A percentile compares a stretch with the other conserved stretches of the same genome.
phyloP scores from a whole-genome alignment of 2,329 filamentous ascomycete species.

The Trichophyton rubrum region DNA sequence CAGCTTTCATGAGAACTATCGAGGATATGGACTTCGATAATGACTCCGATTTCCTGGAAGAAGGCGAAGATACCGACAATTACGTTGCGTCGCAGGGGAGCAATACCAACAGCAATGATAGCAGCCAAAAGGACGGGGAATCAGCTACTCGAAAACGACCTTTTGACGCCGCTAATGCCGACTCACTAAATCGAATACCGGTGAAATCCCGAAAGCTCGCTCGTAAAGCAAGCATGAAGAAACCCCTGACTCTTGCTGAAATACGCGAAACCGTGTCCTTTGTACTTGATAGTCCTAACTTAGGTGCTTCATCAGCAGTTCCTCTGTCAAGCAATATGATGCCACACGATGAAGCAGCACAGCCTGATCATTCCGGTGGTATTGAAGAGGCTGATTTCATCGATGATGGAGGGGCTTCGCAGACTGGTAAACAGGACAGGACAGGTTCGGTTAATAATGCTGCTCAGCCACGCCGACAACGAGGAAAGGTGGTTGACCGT shows the following conservation, averaged over 20 bases:
- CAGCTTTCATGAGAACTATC: slow-evolving; percentile 80
- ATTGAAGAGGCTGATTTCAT: slow-evolving; percentile 20
- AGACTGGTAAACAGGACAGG: slow-evolving; percentile 42
- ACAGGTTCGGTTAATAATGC: slow-evolving; percentile 38
- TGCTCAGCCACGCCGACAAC: slow-evolving; percentile 28
- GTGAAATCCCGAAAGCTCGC: slow-evolving; percentile 51
- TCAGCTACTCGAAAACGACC: slow-evolving; percentile 20
- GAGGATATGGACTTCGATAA: slow-evolving; percentile 62
- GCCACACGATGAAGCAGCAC: not conserved
- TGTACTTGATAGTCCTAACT: slow-evolving; percentile 55
- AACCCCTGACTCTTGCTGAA: slow-evolving; percentile 63
- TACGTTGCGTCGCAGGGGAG: slow-evolving; percentile 1
- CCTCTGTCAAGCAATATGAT: not conserved
- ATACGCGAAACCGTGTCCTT: slow-evolving; percentile 74
- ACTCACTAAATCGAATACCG: slow-evolving; percentile 42
- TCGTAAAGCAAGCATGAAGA: slow-evolving; percentile 43
- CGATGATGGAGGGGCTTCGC: slow-evolving; percentile 32
- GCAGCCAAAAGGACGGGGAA: not conserved
- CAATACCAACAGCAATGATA: slow-evolving; percentile 12
- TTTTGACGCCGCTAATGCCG: slow-evolving; percentile 27
- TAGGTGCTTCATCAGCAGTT: slow-evolving; percentile 16
- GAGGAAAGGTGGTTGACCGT: slow-evolving; percentile 33
- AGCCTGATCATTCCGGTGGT: not conserved
- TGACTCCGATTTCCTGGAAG: slow-evolving; percentile 57
- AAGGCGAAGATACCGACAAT: slow-evolving; percentile 17